phyloP scores from a whole-genome alignment of 768 basidiomycete genomes.

The Lyophyllum shimeji region DNA sequence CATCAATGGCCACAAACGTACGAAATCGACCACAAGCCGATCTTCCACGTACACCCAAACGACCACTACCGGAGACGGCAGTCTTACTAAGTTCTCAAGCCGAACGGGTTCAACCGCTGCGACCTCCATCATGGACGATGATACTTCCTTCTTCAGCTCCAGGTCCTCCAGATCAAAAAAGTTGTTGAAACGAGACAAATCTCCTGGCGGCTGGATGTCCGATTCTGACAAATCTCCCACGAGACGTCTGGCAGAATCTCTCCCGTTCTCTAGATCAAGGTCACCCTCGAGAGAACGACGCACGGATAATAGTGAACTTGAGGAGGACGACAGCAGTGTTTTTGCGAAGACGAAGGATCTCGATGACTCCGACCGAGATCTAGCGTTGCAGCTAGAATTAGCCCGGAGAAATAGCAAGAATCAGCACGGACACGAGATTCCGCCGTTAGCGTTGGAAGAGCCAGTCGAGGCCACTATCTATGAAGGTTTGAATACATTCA shows the following conservation, averaged over 20 bases:
- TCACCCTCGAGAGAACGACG: slow-evolving; percentile 43
- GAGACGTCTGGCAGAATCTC: slow-evolving; percentile 31
- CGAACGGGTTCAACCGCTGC: slow-evolving; percentile 73
- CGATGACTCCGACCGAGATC: slow-evolving; percentile 74
- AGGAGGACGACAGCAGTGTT: slow-evolving; percentile 44
- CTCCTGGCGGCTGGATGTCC: slow-evolving; percentile 40
- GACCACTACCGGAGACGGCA: slow-evolving; percentile 65
- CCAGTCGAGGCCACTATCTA: slow-evolving; percentile 70
- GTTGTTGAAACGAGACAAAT: slow-evolving; percentile 39
- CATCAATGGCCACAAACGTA: slow-evolving; percentile 64
- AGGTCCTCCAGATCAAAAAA: slow-evolving; percentile 51
- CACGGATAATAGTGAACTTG: slow-evolving; percentile 42
- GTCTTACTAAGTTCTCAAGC: slow-evolving; percentile 69
- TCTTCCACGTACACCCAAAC: slow-evolving; percentile 74
- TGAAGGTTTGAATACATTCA: slow-evolving; percentile 54
- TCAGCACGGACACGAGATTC: slow-evolving; percentile 53
- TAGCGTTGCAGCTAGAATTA: slow-evolving; percentile 75
- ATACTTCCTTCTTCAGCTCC: slow-evolving; percentile 45
- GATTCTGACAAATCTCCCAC: slow-evolving; percentile 46
- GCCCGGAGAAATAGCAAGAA: slow-evolving; percentile 83
- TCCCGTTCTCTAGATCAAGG: slow-evolving; percentile 34
- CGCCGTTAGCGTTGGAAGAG: slow-evolving; percentile 39
- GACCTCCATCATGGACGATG: slow-evolving; percentile 61
- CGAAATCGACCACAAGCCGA: slow-evolving; percentile 69
- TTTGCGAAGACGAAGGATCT: slow-evolving; percentile 35